phyloP scores from a whole-genome alignment of 164 flowering plant species.

The Amborella trichopoda region DNA sequence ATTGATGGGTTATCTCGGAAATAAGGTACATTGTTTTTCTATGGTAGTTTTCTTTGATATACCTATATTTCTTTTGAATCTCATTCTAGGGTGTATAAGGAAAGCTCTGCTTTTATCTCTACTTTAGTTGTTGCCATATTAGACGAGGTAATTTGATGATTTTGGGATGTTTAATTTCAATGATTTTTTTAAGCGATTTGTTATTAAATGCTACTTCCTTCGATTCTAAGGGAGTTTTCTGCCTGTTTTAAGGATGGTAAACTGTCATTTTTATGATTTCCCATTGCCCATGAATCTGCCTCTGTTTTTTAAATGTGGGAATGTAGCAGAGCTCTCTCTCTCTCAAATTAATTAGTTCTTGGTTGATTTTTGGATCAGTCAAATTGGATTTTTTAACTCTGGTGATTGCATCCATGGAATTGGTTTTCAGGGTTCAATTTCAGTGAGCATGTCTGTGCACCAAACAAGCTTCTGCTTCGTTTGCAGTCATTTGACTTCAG shows the following conservation, averaged over 20 bases:
- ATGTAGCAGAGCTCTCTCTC: not conserved
- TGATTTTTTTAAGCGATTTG: no score
- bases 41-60: not conserved
- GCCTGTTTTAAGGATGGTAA: no score
- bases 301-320: not conserved
- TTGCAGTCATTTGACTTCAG: conserved; percentile 95
- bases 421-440: conserved; percentile 85
- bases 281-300: no score
- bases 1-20: conserved; percentile 50
- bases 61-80: no score
- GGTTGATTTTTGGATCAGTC: not conserved
- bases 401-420: no score
- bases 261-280: no score
- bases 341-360: not conserved
- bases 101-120: no score
- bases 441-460: conserved; percentile 96
- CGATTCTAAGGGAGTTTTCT: no score
- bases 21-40: conserved; percentile 23
- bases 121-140: no score
- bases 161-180: not conserved
- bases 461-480: conserved; percentile 95
- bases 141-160: no score
- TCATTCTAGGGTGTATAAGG: no score
- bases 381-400: not conserved
- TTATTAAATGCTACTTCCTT: no score